These are phyloP conservation scores for Inosperma sp. DNA, from an alignment of 768 basidiomycete species.

Conservation along the genomic window DNA sequence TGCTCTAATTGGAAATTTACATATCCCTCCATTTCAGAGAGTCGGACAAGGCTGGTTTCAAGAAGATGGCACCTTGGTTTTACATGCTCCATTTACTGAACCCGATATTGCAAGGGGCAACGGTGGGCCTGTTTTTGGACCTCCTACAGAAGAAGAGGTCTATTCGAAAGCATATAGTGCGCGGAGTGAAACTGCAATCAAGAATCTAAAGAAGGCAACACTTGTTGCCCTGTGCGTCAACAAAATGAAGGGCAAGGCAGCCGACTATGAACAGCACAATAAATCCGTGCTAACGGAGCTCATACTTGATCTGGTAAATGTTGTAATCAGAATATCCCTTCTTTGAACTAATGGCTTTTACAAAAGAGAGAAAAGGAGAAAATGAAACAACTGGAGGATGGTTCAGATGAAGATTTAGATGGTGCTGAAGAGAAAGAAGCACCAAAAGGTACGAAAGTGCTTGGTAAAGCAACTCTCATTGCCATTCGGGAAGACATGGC, in stretches of 20 bases:
- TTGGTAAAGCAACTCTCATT: constrained; percentile 12
- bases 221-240: not conserved
- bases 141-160: not conserved
- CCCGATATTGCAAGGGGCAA: not conserved
- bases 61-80: not conserved
- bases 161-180: not conserved
- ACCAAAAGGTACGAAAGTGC: not conserved
- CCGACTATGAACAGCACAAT: not conserved
- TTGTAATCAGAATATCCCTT: not conserved
- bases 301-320: not conserved
- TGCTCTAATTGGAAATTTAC: not conserved
- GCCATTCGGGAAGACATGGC: constrained; percentile 19
- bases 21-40: not conserved
- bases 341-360: not conserved
- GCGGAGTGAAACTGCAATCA: not conserved
- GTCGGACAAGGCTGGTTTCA: constrained; percentile 5
- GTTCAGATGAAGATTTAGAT: not conserved
- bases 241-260: not conserved
- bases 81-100: not conserved
- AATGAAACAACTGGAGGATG: not conserved
- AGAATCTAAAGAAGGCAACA: not conserved
- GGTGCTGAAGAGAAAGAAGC: not conserved
- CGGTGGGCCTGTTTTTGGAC: not conserved
- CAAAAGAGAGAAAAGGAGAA: not conserved
- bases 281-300: not conserved